A percentile compares a stretch with the other conserved stretches of the same genome.
Conservation (phyloP, 164 flowering plant species). For the Nymphaea thermarum region DNA sequence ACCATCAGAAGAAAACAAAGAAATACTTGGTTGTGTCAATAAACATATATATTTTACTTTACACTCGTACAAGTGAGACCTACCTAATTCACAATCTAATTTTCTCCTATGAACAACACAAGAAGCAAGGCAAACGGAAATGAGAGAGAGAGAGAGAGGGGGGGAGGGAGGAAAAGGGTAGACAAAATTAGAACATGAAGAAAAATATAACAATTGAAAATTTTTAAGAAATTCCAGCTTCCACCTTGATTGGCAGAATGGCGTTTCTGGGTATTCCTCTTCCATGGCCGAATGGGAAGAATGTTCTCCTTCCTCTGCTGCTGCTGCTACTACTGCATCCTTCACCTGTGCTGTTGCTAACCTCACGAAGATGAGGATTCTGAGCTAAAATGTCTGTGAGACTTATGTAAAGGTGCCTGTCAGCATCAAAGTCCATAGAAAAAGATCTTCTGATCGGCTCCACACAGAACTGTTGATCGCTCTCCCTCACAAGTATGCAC, state of each 20-base stretch:
- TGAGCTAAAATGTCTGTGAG: conserved; percentile 47
- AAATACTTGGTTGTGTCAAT: not conserved
- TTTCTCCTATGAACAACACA: not conserved
- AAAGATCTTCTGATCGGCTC: conserved; percentile 78
- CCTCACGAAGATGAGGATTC: conserved; percentile 24
- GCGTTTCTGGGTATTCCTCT: conserved; percentile 49
- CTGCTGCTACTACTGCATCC: conserved; percentile 16
- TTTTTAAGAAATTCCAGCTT: conserved; percentile 12
- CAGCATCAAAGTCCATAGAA: conserved; percentile 79
- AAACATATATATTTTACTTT: not conserved
- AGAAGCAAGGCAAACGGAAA: too few species aligned
- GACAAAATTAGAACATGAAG: not conserved
- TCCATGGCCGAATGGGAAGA: conserved; percentile 68
- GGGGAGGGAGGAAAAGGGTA: not conserved
- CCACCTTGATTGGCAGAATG: conserved; percentile 46
- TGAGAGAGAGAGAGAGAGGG: not conserved
- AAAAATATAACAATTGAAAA: too few species aligned
- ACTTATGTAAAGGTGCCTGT: conserved; percentile 46
- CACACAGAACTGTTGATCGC: conserved; percentile 41
- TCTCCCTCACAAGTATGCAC: conserved; percentile 47
- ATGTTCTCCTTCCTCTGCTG: conserved; percentile 31
- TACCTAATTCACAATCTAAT: not conserved
- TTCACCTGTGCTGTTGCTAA: conserved; percentile 28
- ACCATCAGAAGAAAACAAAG: not conserved
- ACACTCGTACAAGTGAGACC: not conserved